Percentiles rank a stretch among this genome's conserved stretches.
phyloP scores from a whole-genome alignment of 1,139 yeast genomes.

The Geotrichum phurueaensis region DNA sequence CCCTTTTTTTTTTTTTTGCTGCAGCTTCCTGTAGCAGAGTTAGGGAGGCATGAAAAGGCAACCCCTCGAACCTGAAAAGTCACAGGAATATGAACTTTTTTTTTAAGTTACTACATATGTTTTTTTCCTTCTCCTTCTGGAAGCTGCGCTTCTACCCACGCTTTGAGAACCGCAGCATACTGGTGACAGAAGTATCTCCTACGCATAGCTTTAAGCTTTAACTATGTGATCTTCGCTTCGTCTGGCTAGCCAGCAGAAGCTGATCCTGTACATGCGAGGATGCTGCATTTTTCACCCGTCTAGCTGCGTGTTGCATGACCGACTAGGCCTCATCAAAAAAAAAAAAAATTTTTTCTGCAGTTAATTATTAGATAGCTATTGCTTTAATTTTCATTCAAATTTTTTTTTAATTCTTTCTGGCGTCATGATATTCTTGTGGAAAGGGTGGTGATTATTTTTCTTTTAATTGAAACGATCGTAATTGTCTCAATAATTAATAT shows the following conservation, averaged over 20 bases:
- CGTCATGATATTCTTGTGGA: background rate
- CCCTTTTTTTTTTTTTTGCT: no score
- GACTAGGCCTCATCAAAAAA: background rate
- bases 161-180: background rate
- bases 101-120: no score
- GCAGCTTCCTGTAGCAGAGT: no score
- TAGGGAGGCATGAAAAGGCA: no score
- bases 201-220: background rate
- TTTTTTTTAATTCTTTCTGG: background rate
- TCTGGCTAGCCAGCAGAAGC: background rate
- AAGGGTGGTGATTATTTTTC: no score
- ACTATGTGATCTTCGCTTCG: background rate
- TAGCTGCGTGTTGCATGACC: background rate
- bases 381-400: background rate
- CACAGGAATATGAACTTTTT: no score
- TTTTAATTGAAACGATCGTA: no score
- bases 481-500: no score
- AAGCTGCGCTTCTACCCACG: background rate
- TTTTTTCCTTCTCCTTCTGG: no score
- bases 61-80: no score
- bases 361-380: background rate
- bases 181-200: background rate
- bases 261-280: background rate
- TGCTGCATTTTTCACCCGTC: background rate
- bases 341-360: background rate